Conservation (phyloP, 2,329 filamentous ascomycete species). For the Dactylellina cionopaga region DNA sequence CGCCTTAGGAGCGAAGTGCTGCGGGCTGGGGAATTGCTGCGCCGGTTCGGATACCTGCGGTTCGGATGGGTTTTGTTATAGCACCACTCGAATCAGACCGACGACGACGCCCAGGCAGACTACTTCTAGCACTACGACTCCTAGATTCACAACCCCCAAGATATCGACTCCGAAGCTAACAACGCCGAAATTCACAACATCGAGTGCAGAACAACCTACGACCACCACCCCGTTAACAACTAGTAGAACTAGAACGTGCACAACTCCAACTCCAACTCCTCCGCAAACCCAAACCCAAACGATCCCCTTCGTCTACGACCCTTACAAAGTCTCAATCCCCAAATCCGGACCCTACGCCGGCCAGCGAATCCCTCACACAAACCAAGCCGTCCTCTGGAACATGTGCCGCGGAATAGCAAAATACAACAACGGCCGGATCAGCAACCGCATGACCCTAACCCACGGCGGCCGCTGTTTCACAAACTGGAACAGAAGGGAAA, state of each 20-base stretch:
- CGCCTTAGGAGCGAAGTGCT: background rate
- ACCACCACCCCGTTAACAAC: background rate
- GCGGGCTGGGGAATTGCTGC: background rate
- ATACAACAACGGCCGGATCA: background rate
- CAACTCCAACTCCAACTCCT: conserved; percentile 4
- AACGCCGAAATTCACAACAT: background rate
- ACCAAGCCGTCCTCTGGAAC: conserved; percentile 18
- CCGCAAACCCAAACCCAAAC: conserved; percentile 19
- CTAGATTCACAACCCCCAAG: background rate
- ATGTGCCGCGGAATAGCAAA: conserved; percentile 17
- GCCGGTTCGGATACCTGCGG: conserved; percentile 3
- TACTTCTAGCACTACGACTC: conserved; percentile 3
- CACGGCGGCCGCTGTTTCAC: conserved; percentile 15
- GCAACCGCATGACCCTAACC: conserved; percentile 5
- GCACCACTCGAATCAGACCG: background rate
- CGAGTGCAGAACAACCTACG: background rate
- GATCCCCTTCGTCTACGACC: conserved; percentile 15
- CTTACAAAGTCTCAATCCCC: conserved; percentile 14
- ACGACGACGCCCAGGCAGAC: background rate
- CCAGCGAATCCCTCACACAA: conserved; percentile 14
- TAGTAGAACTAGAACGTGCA: conserved; percentile 1
- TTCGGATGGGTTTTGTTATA: background rate
- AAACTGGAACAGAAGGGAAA: conserved; percentile 2
- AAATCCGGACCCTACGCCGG: conserved; percentile 13
- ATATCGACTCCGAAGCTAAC: background rate